phyloP scores from a whole-genome alignment of 2,329 filamentous ascomycete species.

The Trichoderma lentiforme region DNA sequence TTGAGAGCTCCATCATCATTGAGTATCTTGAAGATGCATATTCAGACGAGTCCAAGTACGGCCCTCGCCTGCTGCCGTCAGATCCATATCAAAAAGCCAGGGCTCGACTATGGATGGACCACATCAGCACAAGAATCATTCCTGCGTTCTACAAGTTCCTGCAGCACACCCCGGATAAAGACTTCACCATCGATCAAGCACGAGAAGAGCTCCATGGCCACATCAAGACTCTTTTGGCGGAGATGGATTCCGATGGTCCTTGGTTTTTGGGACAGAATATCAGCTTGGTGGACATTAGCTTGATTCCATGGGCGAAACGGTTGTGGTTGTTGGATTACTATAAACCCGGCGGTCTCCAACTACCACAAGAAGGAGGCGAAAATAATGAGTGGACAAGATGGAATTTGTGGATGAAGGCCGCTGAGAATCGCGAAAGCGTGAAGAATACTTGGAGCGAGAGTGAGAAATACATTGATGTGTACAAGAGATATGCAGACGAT shows the following conservation, averaged over 20 bases:
- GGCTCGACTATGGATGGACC: slow-evolving; percentile 71
- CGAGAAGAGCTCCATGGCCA: slow-evolving; percentile 56
- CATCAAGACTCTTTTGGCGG: slow-evolving; percentile 57
- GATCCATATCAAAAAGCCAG: slow-evolving; percentile 63
- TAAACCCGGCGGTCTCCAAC: slow-evolving; percentile 54
- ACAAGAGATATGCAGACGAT: slow-evolving; percentile 64
- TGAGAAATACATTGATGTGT: slow-evolving; percentile 65
- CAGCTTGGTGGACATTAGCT: slow-evolving; percentile 65
- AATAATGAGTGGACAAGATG: slow-evolving; percentile 59
- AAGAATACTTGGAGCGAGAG: slow-evolving; percentile 65
- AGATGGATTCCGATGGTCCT: slow-evolving; percentile 57
- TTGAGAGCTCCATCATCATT: slow-evolving; percentile 69
- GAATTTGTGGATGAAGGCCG: slow-evolving; percentile 59
- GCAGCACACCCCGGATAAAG: slow-evolving; percentile 51
- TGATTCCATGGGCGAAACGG: slow-evolving; percentile 70
- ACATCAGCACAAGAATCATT: slow-evolving; percentile 63
- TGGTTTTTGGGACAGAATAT: slow-evolving; percentile 65
- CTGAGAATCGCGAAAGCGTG: slow-evolving; percentile 59
- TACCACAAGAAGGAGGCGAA: slow-evolving; percentile 52
- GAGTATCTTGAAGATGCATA: slow-evolving; percentile 76
- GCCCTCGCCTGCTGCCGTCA: slow-evolving; percentile 52
- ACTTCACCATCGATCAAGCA: slow-evolving; percentile 49
- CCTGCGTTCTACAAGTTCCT: slow-evolving; percentile 64
- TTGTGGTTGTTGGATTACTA: slow-evolving; percentile 74
- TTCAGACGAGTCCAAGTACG: slow-evolving; percentile 40